Conservation (phyloP, 345 rosid genomes). For the Lepidium africanum region DNA sequence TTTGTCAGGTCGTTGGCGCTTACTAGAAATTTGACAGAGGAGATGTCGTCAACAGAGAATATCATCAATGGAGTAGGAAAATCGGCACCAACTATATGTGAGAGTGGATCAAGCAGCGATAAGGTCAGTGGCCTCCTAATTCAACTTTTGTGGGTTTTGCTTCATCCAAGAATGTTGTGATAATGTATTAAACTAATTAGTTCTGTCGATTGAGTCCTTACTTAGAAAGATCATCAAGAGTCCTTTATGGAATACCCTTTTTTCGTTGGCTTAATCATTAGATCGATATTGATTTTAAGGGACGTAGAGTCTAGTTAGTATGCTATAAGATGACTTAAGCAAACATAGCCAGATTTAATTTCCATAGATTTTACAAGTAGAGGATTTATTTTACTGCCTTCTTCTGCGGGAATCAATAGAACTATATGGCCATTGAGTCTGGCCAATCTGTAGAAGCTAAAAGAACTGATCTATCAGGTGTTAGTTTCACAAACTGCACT, state of each 20-base stretch:
- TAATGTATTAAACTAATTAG: neutral
- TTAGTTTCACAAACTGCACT: neutral
- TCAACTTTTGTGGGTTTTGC: neutral
- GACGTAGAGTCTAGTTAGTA: neutral
- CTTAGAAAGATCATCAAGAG: neutral
- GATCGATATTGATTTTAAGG: neutral
- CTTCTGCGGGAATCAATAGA: neutral
- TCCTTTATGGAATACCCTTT: neutral
- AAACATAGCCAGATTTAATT: neutral
- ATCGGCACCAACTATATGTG: slow-evolving; percentile 53
- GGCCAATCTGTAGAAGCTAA: neutral
- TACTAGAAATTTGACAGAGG: slow-evolving; percentile 37
- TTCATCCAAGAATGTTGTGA: neutral
- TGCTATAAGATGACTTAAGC: neutral
- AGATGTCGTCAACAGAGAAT: slow-evolving; percentile 64
- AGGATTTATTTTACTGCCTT: neutral
- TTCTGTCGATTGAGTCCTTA: neutral
- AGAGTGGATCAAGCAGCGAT: slow-evolving; percentile 51
- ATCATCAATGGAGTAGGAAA: slow-evolving; percentile 52
- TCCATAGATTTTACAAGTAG: neutral
- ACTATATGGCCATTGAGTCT: neutral
- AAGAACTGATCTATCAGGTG: neutral
- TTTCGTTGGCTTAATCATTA: neutral
- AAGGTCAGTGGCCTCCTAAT: slow-evolving; percentile 43
- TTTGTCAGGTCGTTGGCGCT: slow-evolving; percentile 53